A percentile compares a stretch with the other conserved stretches of the same genome.
These are phyloP conservation scores for Capronia americana DNA, from an alignment of 2,329 filamentous ascomycete genomes.

Conservation along the genomic window DNA sequence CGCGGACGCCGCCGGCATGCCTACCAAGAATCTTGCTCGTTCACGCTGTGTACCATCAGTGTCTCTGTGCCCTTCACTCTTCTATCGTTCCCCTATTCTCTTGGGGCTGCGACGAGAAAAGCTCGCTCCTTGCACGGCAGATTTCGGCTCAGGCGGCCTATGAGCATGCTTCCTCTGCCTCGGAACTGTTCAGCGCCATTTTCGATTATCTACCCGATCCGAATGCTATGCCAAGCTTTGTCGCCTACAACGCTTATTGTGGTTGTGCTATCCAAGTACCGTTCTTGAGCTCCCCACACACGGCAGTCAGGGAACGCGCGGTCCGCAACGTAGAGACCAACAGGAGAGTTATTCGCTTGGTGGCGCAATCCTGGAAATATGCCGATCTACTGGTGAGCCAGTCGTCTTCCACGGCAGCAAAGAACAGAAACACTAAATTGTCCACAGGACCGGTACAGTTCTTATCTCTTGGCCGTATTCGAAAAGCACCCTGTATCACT, in stretches of 20 bases:
- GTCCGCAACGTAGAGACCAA: conserved; percentile 11
- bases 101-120: conserved; percentile 6
- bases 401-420: too few species aligned
- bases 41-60: conserved; percentile 15
- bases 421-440: too few species aligned
- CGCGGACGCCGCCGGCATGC: neutral
- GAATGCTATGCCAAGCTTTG: conserved; percentile 15
- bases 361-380: conserved; percentile 16
- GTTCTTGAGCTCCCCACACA: conserved; percentile 10
- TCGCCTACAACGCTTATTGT: conserved; percentile 18
- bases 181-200: too few species aligned
- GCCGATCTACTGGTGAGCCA: conserved; percentile 10
- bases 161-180: conserved; percentile 14
- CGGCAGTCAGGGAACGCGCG: conserved; percentile 7
- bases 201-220: neutral
- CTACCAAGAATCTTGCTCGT: conserved; percentile 13
- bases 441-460: too few species aligned
- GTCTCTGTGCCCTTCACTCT: conserved; percentile 18
- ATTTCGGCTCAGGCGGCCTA: conserved; percentile 15
- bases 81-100: conserved; percentile 22
- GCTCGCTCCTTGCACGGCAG: conserved; percentile 4
- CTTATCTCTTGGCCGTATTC: too few species aligned
- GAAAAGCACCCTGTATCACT: too few species aligned
- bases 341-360: conserved; percentile 6
- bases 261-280: conserved; percentile 20